Percentiles rank a stretch among this genome's conserved stretches.
phyloP scores from a whole-genome alignment of 1,139 yeast species.

The Taiozyma sp. region DNA sequence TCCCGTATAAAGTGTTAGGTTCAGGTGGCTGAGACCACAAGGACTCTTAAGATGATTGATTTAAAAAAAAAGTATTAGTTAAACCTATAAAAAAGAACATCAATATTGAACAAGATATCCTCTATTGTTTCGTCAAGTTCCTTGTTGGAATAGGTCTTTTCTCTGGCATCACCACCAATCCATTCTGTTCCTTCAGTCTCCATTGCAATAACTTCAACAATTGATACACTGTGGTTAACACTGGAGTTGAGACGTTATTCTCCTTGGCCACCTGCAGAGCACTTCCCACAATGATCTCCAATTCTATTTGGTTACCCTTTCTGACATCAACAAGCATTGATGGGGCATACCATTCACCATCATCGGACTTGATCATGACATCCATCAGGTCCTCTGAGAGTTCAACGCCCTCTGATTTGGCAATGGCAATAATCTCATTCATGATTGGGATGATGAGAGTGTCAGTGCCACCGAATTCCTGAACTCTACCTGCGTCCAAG shows the following conservation, averaged over 20 bases:
- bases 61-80: too few species aligned
- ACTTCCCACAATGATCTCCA: slow-evolving; percentile 69
- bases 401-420: slow-evolving; percentile 54
- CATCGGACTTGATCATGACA: slow-evolving; percentile 52
- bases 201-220: slow-evolving; percentile 58
- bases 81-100: not conserved
- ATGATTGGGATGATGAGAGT: slow-evolving; percentile 55
- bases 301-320: slow-evolving; percentile 66
- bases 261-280: slow-evolving; percentile 57
- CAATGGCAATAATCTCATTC: slow-evolving; percentile 58
- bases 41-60: too few species aligned
- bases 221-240: slow-evolving; percentile 50
- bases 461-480: slow-evolving; percentile 48
- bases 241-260: slow-evolving; percentile 55
- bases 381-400: slow-evolving; percentile 41
- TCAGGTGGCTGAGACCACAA: too few species aligned
- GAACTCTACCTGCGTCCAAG: slow-evolving; percentile 53
- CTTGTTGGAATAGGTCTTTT: slow-evolving; percentile 29
- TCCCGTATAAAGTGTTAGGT: slow-evolving; percentile 27
- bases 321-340: slow-evolving; percentile 57
- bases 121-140: slow-evolving; percentile 1
- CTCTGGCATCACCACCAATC: slow-evolving; percentile 40
- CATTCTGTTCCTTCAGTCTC: slow-evolving; percentile 50
- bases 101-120: not conserved
- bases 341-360: slow-evolving; percentile 62